Base-by-base conservation (phyloP, 495 filamentous ascomycete genomes). In the Aspergillus indologenus region DNA sequence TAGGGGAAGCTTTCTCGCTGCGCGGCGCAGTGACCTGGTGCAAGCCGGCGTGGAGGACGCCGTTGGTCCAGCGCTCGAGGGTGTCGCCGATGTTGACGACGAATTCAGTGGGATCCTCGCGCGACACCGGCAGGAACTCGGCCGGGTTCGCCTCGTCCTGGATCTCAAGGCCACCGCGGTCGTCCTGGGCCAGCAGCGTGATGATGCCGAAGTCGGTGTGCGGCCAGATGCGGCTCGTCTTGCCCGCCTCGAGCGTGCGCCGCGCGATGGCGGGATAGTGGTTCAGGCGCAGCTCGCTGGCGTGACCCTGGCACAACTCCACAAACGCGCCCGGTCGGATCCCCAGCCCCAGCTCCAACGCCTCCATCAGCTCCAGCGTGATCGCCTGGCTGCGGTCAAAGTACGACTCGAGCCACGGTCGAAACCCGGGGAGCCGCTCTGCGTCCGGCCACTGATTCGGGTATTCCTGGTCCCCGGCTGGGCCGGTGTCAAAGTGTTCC, bases 31-130 rank as follows among this genome's bases (percentile, higher is more conserved):
- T 47, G 11, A 81, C 76, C 12, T 72, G 75, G 58, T 80, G 76
- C n/a, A 78, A 64, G 6, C 75, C 78, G n/a, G 71, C 76, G 57
- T 69, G 72, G 15, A 78, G 53, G n/a, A 65, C 65, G 48, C 76
- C 78, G 44, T 70, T 70, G 21, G 51, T 63, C 63, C 53, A 61
- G 3, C 63, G 60, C 19, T 26, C 22, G 1, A 68, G 55, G n/a
- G 52, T 46, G 34, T 66, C 63, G 1, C 61, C 57, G 11, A 65
- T 44, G 44, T 82, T 82, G 62, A 83, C 73, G 8, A 83, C 59
- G 46, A 78, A 61, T 17, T 74, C 70, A 31, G 71, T 66, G 22
- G 60, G 20, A 8, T 19, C 47, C 3, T 26, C 21, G 5, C 26
- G 40, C 0, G 53, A 45, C 53, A 52, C 11, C 9, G 45, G 56